Conservation (phyloP, 148 eudicot species). For the Simmondsia chinensis region DNA sequence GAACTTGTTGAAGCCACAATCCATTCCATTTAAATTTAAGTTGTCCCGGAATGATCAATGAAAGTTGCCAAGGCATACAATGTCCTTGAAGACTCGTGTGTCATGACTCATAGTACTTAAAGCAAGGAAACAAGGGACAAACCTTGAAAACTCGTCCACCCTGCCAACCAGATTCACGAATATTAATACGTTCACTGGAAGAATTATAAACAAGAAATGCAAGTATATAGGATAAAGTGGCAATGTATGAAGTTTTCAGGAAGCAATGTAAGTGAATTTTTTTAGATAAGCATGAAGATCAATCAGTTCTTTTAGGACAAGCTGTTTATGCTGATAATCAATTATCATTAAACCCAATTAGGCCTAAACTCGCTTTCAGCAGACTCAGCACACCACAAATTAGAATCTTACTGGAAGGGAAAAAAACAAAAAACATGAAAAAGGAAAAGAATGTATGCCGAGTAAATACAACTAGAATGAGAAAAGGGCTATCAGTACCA, state of each 20-base stretch:
- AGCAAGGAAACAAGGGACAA: neutral
- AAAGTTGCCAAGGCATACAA: too few species aligned
- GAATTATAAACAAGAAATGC: constrained; percentile 1
- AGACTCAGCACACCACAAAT: too few species aligned
- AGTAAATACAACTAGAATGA: neutral
- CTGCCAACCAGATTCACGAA: constrained; percentile 31
- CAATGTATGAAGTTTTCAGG: too few species aligned
- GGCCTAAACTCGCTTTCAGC: too few species aligned
- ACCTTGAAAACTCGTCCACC: constrained; percentile 91
- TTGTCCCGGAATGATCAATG: too few species aligned
- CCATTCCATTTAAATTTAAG: too few species aligned
- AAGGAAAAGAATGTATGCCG: neutral
- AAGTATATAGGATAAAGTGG: neutral
- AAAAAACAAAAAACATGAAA: neutral
- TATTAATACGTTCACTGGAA: constrained; percentile 3
- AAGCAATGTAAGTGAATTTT: too few species aligned
- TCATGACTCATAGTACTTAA: too few species aligned
- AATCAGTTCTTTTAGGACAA: too few species aligned
- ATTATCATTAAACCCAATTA: constrained; percentile 2
- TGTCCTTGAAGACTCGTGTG: too few species aligned
- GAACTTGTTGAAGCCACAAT: too few species aligned
- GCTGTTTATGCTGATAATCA: constrained; percentile 5
- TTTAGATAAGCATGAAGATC: too few species aligned
- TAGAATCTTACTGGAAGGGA: neutral
- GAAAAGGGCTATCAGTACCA: constrained; percentile 14